Evolutionary conservation across 495 filamentous ascomycete species (phyloP), one percentile per base, ranked within the genome.

Genomic region (Neurospora terricola): DNA sequence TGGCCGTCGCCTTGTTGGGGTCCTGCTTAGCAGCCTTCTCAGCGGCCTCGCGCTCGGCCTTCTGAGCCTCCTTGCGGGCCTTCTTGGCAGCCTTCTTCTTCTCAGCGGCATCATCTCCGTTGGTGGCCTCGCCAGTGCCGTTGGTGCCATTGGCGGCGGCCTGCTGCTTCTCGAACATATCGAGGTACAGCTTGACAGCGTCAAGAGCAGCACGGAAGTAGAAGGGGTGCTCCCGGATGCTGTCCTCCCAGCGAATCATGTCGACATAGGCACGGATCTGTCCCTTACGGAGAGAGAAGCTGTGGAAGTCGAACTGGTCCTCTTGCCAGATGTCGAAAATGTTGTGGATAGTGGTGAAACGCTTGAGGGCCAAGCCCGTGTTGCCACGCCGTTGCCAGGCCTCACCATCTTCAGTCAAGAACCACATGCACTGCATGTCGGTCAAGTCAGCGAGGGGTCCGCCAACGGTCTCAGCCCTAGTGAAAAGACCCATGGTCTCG

Each of bases 381-480:
- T 94, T 93, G 75, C 89, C 89, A 80, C 94, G 93, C 34, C 96
- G 91, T 71, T 92, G 82, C 80, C 95, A 96, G 0, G 95, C 88
- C 82, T 97, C 92, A 37, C 93, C 96, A 81, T 98, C 96, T 82
- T 99, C 96, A 27, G 92, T 95, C 75, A 98, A 81, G 81, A 91
- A 99, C 96, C 96, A 99, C 74, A 97, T 90, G 78, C 96, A 97
- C 81, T 99, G 96, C 96, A 99, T 98, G 74, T 99, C 96, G 71
- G 94, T 90, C 21, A 99, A 88, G 81, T 99, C 96, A 48, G 91
- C 92, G 39, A 98, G 81, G 36, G 96, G 91, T 2, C 96, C 96
- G 16, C 94, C 94, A 14, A 90, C 87, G 6, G 93, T 92, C 76
- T 99, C 96, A 70, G 84, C 85, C 70, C 94, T 87, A 0, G 96